Evolutionary conservation across 129 eudicot genomes (phyloP).

Genomic region (Lactuca sativa): DNA sequence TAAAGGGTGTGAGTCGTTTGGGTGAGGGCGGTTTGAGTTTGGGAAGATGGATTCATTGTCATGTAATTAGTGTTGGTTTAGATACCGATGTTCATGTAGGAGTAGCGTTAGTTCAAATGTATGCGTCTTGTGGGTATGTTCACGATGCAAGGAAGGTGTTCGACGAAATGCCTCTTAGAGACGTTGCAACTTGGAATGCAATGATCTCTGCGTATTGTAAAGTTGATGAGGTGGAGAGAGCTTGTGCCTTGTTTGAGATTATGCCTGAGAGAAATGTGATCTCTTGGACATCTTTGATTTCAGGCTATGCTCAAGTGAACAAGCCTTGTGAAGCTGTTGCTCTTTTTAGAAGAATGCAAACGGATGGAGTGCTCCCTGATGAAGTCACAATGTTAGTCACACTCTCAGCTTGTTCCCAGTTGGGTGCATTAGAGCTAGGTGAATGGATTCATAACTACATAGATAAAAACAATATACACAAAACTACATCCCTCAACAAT

Average conservation of each 20-base stretch:
- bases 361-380: slow-evolving; percentile 37
- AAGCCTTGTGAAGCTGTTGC: slow-evolving; percentile 36
- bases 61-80: slow-evolving; percentile 37
- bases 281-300: slow-evolving; percentile 49
- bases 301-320: slow-evolving; percentile 41
- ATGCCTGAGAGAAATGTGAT: slow-evolving; percentile 45
- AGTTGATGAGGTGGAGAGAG: slow-evolving; percentile 38
- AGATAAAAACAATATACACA: slow-evolving; percentile 9
- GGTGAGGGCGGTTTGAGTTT: slow-evolving; percentile 7
- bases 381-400: slow-evolving; percentile 48
- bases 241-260: slow-evolving; percentile 27
- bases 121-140: slow-evolving; percentile 30
- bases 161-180: slow-evolving; percentile 41
- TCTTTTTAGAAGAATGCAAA: slow-evolving; percentile 41
- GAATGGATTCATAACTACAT: slow-evolving; percentile 43
- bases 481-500: slow-evolving; percentile 34
- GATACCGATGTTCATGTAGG: slow-evolving; percentile 32
- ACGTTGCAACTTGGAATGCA: slow-evolving; percentile 50
- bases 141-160: slow-evolving; percentile 50
- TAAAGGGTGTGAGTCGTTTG: slow-evolving; percentile 45
- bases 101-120: slow-evolving; percentile 40
- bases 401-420: slow-evolving; percentile 44
- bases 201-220: slow-evolving; percentile 61
- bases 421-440: slow-evolving; percentile 51
- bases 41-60: slow-evolving; percentile 49